Evolutionary conservation across 306 rosid species (phyloP).

Genomic region (Malus fusca): DNA sequence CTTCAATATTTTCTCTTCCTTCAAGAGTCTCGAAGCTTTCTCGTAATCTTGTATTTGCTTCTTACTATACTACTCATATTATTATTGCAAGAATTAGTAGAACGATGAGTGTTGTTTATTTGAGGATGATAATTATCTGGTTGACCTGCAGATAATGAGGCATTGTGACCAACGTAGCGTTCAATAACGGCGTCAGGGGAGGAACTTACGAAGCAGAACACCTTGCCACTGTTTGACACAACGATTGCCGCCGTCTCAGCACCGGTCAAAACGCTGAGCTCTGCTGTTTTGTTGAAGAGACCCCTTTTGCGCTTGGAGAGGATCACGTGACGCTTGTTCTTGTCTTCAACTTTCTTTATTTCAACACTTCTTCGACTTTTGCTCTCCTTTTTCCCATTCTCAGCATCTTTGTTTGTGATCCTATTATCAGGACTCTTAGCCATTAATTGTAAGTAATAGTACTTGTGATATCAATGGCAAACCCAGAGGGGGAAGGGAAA

Average conservation of each 20-base stretch:
- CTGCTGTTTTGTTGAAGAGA: conserved; percentile 16
- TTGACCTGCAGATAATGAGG: not conserved
- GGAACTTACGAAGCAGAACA: conserved; percentile 2
- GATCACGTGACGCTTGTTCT: conserved; percentile 12
- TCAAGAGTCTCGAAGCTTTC: not conserved
- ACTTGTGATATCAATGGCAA: not conserved
- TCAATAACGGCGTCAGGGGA: not conserved
- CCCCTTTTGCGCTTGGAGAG: conserved; percentile 24
- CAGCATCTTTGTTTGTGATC: too few species aligned
- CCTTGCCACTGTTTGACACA: conserved; percentile 8
- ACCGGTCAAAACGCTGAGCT: conserved; percentile 10
- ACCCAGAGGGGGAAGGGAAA: not conserved
- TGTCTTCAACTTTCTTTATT: conserved; percentile 13
- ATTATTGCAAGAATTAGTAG: too few species aligned
- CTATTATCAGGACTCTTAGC: too few species aligned
- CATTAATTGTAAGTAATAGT: too few species aligned
- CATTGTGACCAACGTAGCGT: not conserved
- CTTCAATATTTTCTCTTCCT: not conserved
- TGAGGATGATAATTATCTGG: not conserved
- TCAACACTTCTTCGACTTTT: conserved; percentile 5
- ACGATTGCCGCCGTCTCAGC: not conserved
- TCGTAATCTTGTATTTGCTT: not conserved
- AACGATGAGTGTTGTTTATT: not conserved
- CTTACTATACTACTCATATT: not conserved
- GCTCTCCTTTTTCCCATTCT: not conserved